Evolutionary conservation across 1,284 basidiomycete genomes (phyloP), one percentile per base, ranked within the genome.

Genomic region (Xerocomus nothofagi): DNA sequence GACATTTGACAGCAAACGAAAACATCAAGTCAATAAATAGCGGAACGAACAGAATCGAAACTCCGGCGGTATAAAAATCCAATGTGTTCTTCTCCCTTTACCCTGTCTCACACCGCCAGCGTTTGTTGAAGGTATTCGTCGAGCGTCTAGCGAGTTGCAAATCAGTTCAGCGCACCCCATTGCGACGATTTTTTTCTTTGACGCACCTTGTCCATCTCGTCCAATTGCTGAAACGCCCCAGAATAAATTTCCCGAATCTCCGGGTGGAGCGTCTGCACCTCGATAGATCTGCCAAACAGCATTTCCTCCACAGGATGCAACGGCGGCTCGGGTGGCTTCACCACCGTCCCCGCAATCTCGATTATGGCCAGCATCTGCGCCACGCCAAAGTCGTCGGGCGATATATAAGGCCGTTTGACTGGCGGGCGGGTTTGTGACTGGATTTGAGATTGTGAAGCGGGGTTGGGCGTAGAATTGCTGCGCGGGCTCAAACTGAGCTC

Each of bases 351-450:
- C 29, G 80, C 77, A 31, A 81, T 78, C 60, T 91, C 82, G 50
- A 95, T 91, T 41, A 94, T 76, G 10, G 88, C 84, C 75, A 93
- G 78, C 86, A 95, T 91, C 47, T 84, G 77, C 12, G 81, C 73
- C 33, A 93, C 72, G 1, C 92, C 93, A 68, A 93, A 94, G 66
- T 94, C 90, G 61, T 92, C 85, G 55, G 80, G 80, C 21, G 87
- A 82, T 37, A 89, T 69, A 24, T 83, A 67, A 9, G 79, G 72
- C 43, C 67, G 74, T 48, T 73, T 73, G 44, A 62, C 57, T 9
- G 38, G n/a, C 9, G 20, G 17, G 1, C 50, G 54, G 1, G 32
- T 11, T 9, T 26, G 52, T 2, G 48, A 5, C 18, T 31, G 57
- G 2, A 32, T n/a, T n/a, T n/a, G n/a, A n/a, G n/a, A 29, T 3